Evolutionary conservation across 1,139 yeast genomes (phyloP).

Genomic region (Blastobotrys persicus): DNA sequence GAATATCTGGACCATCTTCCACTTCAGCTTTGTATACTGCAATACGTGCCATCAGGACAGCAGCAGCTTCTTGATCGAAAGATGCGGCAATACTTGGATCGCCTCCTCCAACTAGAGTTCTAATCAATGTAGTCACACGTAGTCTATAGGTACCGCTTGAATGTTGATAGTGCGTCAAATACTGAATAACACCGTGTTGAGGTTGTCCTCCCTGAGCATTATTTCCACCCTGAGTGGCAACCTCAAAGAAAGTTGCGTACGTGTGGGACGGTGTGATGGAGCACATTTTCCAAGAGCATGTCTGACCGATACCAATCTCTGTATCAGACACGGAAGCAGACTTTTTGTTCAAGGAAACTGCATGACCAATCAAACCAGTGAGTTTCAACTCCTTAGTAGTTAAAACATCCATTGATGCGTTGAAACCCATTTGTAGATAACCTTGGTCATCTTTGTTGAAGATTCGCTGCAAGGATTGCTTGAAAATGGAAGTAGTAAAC

Average conservation of each 20-base stretch:
- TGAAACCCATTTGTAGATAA: constrained; percentile 71
- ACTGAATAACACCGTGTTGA: constrained; percentile 71
- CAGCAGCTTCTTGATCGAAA: constrained; percentile 99
- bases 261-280: constrained; percentile 84
- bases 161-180: constrained; percentile 73
- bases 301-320: constrained; percentile 91
- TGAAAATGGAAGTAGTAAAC: constrained; percentile 93
- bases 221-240: constrained; percentile 46
- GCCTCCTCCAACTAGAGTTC: constrained; percentile 54
- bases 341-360: constrained; percentile 59
- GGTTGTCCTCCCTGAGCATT: constrained; percentile 59
- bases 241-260: constrained; percentile 86
- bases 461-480: constrained; percentile 85
- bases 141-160: constrained; percentile 62
- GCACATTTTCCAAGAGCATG: constrained; percentile 85
- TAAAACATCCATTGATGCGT: constrained; percentile 69
- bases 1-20: constrained; percentile 64
- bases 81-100: constrained; percentile 54
- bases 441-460: constrained; percentile 87
- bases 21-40: constrained; percentile 87
- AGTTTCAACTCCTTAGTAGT: constrained; percentile 87
- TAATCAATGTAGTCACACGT: constrained; percentile 85
- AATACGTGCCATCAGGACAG: constrained; percentile 90
- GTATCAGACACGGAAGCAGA: constrained; percentile 75
- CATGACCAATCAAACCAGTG: constrained; percentile 93